Base-by-base conservation (phyloP, 768 basidiomycete genomes). In the Epithele typhae region DNA sequence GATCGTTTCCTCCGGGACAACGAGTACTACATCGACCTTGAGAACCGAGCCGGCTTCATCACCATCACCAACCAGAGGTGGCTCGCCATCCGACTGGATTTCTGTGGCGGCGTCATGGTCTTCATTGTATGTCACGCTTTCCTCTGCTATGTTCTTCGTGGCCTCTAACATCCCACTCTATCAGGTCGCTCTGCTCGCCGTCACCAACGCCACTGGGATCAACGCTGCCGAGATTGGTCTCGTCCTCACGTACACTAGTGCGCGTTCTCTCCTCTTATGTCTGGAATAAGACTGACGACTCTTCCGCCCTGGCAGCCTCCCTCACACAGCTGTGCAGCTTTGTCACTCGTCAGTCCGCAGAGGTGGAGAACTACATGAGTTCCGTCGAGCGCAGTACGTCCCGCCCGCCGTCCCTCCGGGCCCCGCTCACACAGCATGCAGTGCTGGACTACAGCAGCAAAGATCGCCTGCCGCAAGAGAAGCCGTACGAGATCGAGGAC, bases 301-400 rank as follows among this genome's bases (percentile, higher is more conserved):
- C 8, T 19, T 17, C 4, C 8, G 14, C 19, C 15, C 22, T 2
- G 9, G 7, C 22, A 78, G 78, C 77, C 5, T 66, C 68, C 4
- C 63, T 82, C 14, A 75, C 75, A 0, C 79, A 81, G 53, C 59
- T 74, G 37, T 79, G 76, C 52, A 66, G 72, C 15, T 67, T 78
- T 64, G 61, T 81, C 19, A 81, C 78, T 2, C 66, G 81, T 15
- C 35, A 59, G 60, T 71, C 72, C 8, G 79, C 81, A 4, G 86
- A 89, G 60, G 81, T 82, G 5, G 81, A 84, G 76, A 82, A 80
- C 55, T 76, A 82, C 59, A 77, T 84, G 75, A 81, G 82, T 55
- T 74, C 80, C 8, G 80, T 82, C 0, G 82, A 84, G 62, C 66
- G 79, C 64, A 68, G 78, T 73, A 55, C 49, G 63, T 41, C 27